A percentile compares a stretch with the other conserved stretches of the same genome.
Conservation (phyloP, 306 rosid species). For the Lupinus albus region DNA sequence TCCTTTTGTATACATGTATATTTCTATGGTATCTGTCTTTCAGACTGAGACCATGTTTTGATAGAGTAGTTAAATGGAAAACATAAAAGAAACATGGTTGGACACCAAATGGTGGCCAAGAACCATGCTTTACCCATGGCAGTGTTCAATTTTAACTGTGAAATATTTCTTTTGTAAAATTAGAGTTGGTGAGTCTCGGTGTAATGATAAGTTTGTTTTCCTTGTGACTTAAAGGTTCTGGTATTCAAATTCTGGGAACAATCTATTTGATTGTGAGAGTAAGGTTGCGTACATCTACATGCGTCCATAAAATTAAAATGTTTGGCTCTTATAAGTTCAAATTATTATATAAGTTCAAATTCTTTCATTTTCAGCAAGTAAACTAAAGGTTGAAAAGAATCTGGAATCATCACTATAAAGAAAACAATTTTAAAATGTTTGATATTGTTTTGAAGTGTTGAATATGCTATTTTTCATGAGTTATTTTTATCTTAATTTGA, state of each 20-base stretch:
- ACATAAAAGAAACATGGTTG: conserved; percentile 57
- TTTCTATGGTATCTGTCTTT: conserved; percentile 13
- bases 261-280: no score
- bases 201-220: no score
- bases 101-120: conserved; percentile 61
- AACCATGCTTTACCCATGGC: conserved; percentile 59
- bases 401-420: not conserved
- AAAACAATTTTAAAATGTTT: no score
- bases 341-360: not conserved
- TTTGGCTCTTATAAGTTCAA: no score
- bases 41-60: not conserved
- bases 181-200: no score
- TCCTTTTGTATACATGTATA: not conserved
- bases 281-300: no score
- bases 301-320: not conserved
- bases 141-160: conserved; percentile 42
- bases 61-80: not conserved
- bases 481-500: not conserved
- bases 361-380: not conserved
- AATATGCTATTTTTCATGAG: not conserved
- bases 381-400: not conserved
- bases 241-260: no score
- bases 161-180: not conserved
- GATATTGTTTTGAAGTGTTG: not conserved
- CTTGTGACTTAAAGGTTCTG: no score